Evolutionary conservation across 2,329 filamentous ascomycete genomes (phyloP).

Genomic region (Ilyonectria destructans): DNA sequence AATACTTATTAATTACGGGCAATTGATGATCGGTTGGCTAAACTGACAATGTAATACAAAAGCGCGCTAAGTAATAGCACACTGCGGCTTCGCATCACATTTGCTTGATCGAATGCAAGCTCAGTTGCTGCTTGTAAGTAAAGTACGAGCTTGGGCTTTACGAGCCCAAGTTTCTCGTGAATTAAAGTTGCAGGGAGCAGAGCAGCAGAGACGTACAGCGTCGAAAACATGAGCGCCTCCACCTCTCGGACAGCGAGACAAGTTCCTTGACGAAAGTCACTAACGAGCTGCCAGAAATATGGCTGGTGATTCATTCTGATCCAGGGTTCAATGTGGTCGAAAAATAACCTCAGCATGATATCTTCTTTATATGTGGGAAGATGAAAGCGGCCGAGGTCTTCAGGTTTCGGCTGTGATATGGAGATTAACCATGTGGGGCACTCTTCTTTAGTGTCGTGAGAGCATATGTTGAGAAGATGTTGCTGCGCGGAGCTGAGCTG

Average conservation of each 20-base stretch:
- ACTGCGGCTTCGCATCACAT: constrained; percentile 38
- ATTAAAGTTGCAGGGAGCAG: constrained; percentile 30
- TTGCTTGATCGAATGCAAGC: constrained; percentile 33
- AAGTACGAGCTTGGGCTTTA: constrained; percentile 18
- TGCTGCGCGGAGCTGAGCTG: constrained; percentile 28
- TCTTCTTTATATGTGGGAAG: constrained; percentile 33
- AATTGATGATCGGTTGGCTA: not conserved
- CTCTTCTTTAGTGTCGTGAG: constrained; percentile 4
- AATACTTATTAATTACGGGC: constrained; percentile 1
- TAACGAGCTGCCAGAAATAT: constrained; percentile 36
- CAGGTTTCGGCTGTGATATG: constrained; percentile 11
- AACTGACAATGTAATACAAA: constrained; percentile 38
- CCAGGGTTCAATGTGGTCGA: constrained; percentile 37
- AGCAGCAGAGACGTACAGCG: constrained; percentile 32
- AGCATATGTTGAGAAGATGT: constrained; percentile 29
- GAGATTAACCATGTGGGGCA: constrained; percentile 25
- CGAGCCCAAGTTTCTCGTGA: constrained; percentile 27
- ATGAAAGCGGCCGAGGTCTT: constrained; percentile 32
- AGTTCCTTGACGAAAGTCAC: constrained; percentile 30
- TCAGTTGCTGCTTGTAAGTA: constrained; percentile 36
- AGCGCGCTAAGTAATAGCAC: constrained; percentile 34
- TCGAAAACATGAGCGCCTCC: constrained; percentile 37
- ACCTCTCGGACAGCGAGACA: constrained; percentile 28
- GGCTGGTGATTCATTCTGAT: constrained; percentile 33
- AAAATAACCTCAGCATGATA: constrained; percentile 28